Evolutionary conservation across 2,329 filamentous ascomycete species (phyloP), one percentile per base, ranked within the genome.

Genomic region (Exophiala bonariae): DNA sequence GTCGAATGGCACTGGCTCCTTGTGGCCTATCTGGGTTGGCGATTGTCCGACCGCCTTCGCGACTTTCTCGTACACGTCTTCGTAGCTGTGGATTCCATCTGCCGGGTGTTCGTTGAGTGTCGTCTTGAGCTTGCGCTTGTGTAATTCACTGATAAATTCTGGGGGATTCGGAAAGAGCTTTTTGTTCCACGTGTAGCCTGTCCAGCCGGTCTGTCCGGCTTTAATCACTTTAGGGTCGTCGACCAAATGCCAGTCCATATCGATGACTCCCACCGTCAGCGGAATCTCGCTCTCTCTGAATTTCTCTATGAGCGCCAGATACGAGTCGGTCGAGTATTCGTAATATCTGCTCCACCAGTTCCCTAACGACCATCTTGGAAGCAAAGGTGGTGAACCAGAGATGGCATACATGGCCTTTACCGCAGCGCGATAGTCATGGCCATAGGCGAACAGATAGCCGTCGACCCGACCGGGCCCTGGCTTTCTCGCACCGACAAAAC

Each of bases 281-380:
- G 82, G 82, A 4, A 85, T 72, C 0, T 69, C 62, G 18, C 77
- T 64, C 7, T 65, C 62, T 3, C 66, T 60, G 54, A 85, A 84
- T 38, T 71, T 69, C 44, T 81, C 77, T 69, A 85, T 78, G 11
- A 85, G 67, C 13, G 65, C 63, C 2, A 83, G 50, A 56, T 84
- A 85, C 54, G 80, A 77, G 2, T 75, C 66, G 19, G 73, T 70
- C 1, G 66, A 69, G 58, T 84, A 85, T 2, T 71, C 72, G 57
- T 84, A 76, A 60, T 83, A 85, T 7, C 82, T 70, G 37, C 76
- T 81, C 81, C 81, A 85, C 81, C 82, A 85, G 54, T 84, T 85
- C 0, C 81, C 81, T 30, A 85, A 65, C 0, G 77, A 71, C 69
- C 76, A 83, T 13, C 80, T 69, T 0, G 80, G 80, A 1, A 83